Base-by-base conservation (phyloP, 2,329 filamentous ascomycete species). In the Sarocladium strictum region DNA sequence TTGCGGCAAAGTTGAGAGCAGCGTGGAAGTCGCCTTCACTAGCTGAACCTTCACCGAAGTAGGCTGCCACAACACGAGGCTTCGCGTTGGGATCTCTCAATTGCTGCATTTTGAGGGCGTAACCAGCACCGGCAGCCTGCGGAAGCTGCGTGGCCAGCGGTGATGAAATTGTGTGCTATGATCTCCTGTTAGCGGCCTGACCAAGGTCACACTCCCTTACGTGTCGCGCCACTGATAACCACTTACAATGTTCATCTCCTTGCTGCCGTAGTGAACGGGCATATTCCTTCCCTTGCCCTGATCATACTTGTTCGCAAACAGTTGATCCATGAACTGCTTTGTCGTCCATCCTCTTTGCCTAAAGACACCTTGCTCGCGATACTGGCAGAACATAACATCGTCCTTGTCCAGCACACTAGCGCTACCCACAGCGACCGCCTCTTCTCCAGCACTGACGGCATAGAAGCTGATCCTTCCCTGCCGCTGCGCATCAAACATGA, bases 401-500 rank as follows among this genome's bases (percentile, higher is more conserved):
- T 87, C 81, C n/a, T 80, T 82, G n/a, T 83, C 78, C 57, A 99
- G 71, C 12, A 90, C 91, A 23, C 90, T 91, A 0, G 92, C 90
- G 2, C 88, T 92, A 1, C 91, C 94, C 2, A 99, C 86, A 41
- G 90, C 89, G 53, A 96, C 91, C 32, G 93, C 94, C 76, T 99
- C 94, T 74, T 97, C 92, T 56, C 92, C 92, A 0, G 91, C 89
- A 35, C 89, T 93, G 65, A 93, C 93, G 89, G 99, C 97, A 72
- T 99, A 99, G 72, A 99, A 99, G 69, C 87, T 92, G 55, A 96
- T 73, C 19, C 90, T 84, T n/a, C 92, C 92, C 71, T 99, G 94
- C 45, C 94, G 80, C 72, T 99, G 94, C 0, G 94, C 92, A 65
- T 99, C 94, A 65, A 96, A 97, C 92, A 97, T 97, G 67, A 97